Conservation (phyloP, 2,329 filamentous ascomycete genomes). For the Xylaria sp. region DNA sequence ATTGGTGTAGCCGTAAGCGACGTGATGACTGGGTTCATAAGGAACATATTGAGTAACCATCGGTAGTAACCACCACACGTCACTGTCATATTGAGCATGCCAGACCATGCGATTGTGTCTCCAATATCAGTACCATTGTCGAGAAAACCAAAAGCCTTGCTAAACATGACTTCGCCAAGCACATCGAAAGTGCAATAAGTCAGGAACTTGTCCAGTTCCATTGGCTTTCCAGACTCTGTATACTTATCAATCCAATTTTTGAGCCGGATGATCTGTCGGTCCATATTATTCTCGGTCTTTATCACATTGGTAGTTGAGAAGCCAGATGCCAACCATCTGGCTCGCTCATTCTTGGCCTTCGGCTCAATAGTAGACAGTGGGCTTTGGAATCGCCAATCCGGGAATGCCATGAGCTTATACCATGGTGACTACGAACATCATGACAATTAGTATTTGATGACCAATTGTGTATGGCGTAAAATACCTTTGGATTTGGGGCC, state of each 20-base stretch:
- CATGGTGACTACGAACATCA: constrained; percentile 38
- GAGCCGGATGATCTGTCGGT: constrained; percentile 35
- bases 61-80: constrained; percentile 27
- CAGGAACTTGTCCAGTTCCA: constrained; percentile 43
- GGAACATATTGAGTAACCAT: constrained; percentile 33
- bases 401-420: constrained; percentile 53
- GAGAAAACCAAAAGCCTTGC: constrained; percentile 48
- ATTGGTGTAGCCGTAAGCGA: constrained; percentile 15
- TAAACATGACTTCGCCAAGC: constrained; percentile 50
- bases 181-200: constrained; percentile 50
- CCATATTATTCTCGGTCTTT: constrained; percentile 39
- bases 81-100: constrained; percentile 17
- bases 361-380: constrained; percentile 55
- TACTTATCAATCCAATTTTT: constrained; percentile 41
- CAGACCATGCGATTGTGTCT: constrained; percentile 39
- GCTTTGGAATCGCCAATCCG: constrained; percentile 55
- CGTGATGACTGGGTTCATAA: constrained; percentile 38
- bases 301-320: constrained; percentile 51
- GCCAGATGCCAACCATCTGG: constrained; percentile 50
- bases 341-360: constrained; percentile 50
- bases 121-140: constrained; percentile 46
- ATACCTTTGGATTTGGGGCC: constrained; percentile 50
- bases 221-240: constrained; percentile 27
- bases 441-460: constrained; percentile 22
- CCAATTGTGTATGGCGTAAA: background rate